Conservation (phyloP, 2,329 filamentous ascomycete species). For the Fusarium virguliforme region DNA sequence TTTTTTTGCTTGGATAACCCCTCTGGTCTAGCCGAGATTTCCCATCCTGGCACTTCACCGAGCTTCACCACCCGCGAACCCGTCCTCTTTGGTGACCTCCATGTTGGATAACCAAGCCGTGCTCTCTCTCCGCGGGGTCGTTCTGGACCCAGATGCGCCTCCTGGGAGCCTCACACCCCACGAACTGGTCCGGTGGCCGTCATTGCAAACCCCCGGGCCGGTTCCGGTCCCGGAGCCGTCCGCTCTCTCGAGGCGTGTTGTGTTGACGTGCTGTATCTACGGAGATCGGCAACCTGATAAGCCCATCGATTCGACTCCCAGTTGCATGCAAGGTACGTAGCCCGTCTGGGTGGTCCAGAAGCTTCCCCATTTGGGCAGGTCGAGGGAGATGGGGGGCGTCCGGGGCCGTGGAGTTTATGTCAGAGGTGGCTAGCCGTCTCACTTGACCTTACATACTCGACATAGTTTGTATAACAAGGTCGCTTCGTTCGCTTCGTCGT, state of each 20-base stretch:
- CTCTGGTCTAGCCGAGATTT: slow-evolving; percentile 26
- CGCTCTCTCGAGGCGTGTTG: slow-evolving; percentile 5
- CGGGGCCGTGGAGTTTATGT: slow-evolving; percentile 5
- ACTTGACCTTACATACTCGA: slow-evolving; percentile 14
- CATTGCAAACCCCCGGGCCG: slow-evolving; percentile 43
- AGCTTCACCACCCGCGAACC: slow-evolving; percentile 28
- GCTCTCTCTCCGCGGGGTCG: slow-evolving; percentile 12
- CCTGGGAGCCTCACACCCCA: slow-evolving; percentile 23
- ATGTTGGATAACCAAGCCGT: background rate
- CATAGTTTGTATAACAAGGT: slow-evolving; percentile 6
- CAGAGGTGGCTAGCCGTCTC: background rate
- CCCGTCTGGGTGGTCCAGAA: slow-evolving; percentile 33
- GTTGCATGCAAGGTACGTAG: slow-evolving; percentile 18
- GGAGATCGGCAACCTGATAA: slow-evolving; percentile 18
- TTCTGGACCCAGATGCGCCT: background rate
- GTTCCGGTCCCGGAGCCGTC: slow-evolving; percentile 48
- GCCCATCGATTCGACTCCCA: background rate
- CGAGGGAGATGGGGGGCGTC: slow-evolving; percentile 28
- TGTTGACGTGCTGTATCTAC: slow-evolving; percentile 15
- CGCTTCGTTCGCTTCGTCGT: background rate
- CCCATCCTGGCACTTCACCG: slow-evolving; percentile 25
- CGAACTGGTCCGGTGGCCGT: slow-evolving; percentile 22
- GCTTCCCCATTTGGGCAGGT: slow-evolving; percentile 43
- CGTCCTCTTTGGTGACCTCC: slow-evolving; percentile 20
- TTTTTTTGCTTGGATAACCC: slow-evolving; percentile 15